Evolutionary conservation across 768 basidiomycete species (phyloP), one percentile per base, ranked within the genome.

Genomic region (Tylopilus intermedius): DNA sequence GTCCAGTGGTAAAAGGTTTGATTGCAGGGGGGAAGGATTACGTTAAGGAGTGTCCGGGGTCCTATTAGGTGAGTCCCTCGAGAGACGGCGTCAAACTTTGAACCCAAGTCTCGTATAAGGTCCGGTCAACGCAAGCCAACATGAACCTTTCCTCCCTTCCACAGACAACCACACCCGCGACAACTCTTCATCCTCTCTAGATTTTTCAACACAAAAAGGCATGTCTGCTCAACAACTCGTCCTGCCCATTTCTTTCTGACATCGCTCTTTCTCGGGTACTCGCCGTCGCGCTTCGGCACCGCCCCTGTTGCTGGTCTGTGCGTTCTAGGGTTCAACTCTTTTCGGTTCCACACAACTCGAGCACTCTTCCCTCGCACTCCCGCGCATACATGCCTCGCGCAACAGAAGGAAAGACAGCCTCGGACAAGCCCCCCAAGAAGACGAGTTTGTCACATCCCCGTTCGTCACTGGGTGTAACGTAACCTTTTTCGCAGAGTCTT

Each of bases 371-470:
- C 53, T 42, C 40, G 8, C 45, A 49, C 48, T 48, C 49, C 39
- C 61, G 58, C 54, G 5, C 38, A 50, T 42, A 60, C 35, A 79
- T 82, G 79, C 67, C 77, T 29, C 73, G 73, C 35, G 60, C 74
- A 44, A 24, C 62, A 42, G 68, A 71, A 53, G 58, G 71, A 41
- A 77, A 77, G 54, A 61, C 70, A 35, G 56, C 70, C 3, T 49
- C 74, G n/a, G 76, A 76, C 51, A 81, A 78, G 64, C 73, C 75
- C 24, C 24, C 24, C 1, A 82, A 76, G 68, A 86, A 83, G 62
- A 54, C 67, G 11, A 74, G 84, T 84, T 53, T 57, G 81, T 68
- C 32, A 44, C 29, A 45, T 52, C 56, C 45, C 24, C 42, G 50
- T 33, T 49, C 38, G 5, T 55, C 33, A 24, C 45, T 38, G 37